Evolutionary conservation across 176 grass and related monocot genomes (phyloP).

Genomic region (Calamus simplicifolius): DNA sequence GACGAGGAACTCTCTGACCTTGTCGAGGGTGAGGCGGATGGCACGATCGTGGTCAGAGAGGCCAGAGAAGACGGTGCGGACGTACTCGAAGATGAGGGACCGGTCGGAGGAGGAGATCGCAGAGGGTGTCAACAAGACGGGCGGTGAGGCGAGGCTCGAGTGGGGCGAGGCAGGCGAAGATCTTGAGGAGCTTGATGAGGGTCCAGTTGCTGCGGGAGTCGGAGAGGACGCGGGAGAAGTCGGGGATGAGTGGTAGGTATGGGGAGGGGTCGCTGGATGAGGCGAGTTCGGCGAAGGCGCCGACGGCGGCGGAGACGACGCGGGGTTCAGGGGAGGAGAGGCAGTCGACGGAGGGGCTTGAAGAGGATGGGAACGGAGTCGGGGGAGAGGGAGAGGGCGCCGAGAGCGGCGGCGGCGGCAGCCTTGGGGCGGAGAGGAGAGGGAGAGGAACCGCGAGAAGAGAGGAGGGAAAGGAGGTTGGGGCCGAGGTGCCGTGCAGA

Average conservation of each 20-base stretch:
- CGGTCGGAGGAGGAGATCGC: slow-evolving; percentile 58
- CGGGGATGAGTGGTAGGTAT: slow-evolving; percentile 79
- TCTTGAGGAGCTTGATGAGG: slow-evolving; percentile 91
- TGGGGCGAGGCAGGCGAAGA: slow-evolving; percentile 62
- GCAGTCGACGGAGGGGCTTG: slow-evolving; percentile 82
- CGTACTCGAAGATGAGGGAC: slow-evolving; percentile 79
- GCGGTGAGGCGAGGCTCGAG: slow-evolving; percentile 58
- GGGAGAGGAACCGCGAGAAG: slow-evolving; percentile 9
- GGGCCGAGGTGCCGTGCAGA: slow-evolving; percentile 51
- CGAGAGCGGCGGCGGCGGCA: slow-evolving; percentile 47
- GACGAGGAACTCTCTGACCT: slow-evolving; percentile 64
- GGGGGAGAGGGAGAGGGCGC: slow-evolving; percentile 50
- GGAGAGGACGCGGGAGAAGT: slow-evolving; percentile 59
- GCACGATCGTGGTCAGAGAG: slow-evolving; percentile 41
- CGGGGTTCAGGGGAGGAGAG: slow-evolving; percentile 59
- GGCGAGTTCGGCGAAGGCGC: slow-evolving; percentile 88
- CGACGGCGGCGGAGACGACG: slow-evolving; percentile 42
- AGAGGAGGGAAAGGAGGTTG: slow-evolving; percentile 58
- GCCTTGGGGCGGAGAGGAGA: slow-evolving; percentile 40
- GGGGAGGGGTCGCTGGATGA: slow-evolving; percentile 48
- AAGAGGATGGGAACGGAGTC: slow-evolving; percentile 52
- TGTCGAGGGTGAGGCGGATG: slow-evolving; percentile 52
- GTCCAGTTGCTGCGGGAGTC: slow-evolving; percentile 76
- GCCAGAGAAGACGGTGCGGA: slow-evolving; percentile 54
- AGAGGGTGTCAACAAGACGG: slow-evolving; percentile 64